Percentiles rank a stretch among this genome's conserved stretches.
phyloP scores from a whole-genome alignment of 1,284 basidiomycete species.

The Bondarzewia mesenterica region DNA sequence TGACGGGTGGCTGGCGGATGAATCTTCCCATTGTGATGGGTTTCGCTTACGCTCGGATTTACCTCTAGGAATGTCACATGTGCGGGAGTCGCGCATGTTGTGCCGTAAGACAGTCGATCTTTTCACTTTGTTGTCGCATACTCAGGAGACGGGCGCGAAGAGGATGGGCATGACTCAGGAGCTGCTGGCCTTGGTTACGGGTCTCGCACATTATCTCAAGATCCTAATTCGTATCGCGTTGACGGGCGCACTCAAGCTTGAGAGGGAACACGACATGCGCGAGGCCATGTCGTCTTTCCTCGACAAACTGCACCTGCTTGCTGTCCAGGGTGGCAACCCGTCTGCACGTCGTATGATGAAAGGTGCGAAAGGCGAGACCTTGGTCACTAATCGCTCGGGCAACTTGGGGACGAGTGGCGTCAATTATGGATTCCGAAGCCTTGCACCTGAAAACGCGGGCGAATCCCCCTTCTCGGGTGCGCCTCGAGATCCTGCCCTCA shows the following conservation, averaged over 20 bases:
- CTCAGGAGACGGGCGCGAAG: conserved; percentile 84
- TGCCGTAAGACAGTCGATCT: conserved; percentile 99
- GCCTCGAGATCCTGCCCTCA: conserved; percentile 32
- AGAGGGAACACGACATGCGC: conserved; percentile 78
- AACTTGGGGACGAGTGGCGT: conserved; percentile 74
- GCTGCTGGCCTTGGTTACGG: conserved; percentile 94
- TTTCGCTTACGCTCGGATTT: background rate
- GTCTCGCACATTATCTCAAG: conserved; percentile 97
- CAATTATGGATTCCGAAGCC: conserved; percentile 82
- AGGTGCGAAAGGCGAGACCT: conserved; percentile 53
- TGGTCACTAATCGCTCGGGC: conserved; percentile 26
- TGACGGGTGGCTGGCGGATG: conserved; percentile 11
- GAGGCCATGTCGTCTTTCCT: conserved; percentile 88
- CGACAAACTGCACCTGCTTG: conserved; percentile 86
- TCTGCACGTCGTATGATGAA: conserved; percentile 64
- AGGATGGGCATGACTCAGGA: conserved; percentile 97
- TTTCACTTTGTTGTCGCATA: conserved; percentile 95
- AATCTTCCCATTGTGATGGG: background rate
- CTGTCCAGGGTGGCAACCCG: conserved; percentile 82
- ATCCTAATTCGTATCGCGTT: conserved; percentile 98
- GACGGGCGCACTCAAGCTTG: conserved; percentile 92
- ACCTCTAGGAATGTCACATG: conserved; percentile 88
- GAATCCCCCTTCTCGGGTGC: conserved; percentile 67
- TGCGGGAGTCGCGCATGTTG: conserved; percentile 95
- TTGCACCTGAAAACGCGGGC: conserved; percentile 83